phyloP scores from a whole-genome alignment of 148 eudicot species.

The Camellia lanceoleosa region DNA sequence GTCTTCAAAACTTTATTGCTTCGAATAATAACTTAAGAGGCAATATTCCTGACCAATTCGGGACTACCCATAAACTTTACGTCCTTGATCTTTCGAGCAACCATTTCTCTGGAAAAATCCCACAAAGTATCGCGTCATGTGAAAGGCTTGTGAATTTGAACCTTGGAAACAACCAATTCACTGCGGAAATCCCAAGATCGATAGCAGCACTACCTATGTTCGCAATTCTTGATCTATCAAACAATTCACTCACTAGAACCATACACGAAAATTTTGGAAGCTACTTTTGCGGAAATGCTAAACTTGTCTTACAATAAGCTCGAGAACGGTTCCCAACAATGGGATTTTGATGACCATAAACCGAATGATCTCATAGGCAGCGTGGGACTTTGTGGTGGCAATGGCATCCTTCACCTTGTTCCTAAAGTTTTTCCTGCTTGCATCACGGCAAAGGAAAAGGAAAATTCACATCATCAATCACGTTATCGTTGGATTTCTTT shows the following conservation, averaged over 20 bases:
- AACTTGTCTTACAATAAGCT: conserved; percentile 79
- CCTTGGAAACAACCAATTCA: conserved; percentile 58
- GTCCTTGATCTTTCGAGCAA: conserved; percentile 82
- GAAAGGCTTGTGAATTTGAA: conserved; percentile 58
- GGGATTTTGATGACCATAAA: conserved; percentile 65
- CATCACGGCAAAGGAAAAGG: conserved; percentile 14
- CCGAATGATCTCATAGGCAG: conserved; percentile 67
- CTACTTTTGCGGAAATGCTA: conserved; percentile 71
- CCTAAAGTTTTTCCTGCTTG: conserved; percentile 23
- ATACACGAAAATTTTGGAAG: conserved; percentile 69
- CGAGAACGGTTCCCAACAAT: conserved; percentile 64
- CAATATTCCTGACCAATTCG: conserved; percentile 72
- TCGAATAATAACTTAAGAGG: conserved; percentile 58
- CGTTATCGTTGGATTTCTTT: conserved; percentile 52
- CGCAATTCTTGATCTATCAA: conserved; percentile 74
- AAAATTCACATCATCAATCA: conserved; percentile 37
- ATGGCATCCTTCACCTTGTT: conserved; percentile 66
- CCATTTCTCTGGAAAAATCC: conserved; percentile 67
- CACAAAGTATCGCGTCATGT: conserved; percentile 72
- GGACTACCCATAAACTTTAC: conserved; percentile 75
- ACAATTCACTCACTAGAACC: conserved; percentile 59
- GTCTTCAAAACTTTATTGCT: conserved; percentile 62
- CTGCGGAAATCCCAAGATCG: conserved; percentile 57
- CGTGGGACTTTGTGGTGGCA: conserved; percentile 60
- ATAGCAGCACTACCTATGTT: conserved; percentile 65